phyloP scores from a whole-genome alignment of 2,329 filamentous ascomycete genomes.

The Colletotrichum gigasporum region DNA sequence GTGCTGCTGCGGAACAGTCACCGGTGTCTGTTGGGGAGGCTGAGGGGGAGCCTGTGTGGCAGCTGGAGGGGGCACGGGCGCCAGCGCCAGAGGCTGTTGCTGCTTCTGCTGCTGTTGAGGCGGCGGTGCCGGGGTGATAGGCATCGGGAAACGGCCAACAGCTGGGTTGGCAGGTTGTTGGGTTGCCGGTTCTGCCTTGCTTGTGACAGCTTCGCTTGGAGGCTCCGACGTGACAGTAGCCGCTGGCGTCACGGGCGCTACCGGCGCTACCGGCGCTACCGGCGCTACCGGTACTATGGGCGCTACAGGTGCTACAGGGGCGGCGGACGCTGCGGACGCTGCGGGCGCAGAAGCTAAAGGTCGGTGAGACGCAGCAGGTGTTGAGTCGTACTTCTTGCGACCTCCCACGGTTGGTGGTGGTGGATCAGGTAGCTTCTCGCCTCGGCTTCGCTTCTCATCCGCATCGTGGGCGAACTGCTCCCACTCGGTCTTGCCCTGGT shows the following conservation, averaged over 20 bases:
- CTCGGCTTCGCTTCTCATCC: conserved; percentile 62
- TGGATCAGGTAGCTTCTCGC: conserved; percentile 68
- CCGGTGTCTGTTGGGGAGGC: conserved; percentile 35
- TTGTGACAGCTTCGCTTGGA: conserved; percentile 52
- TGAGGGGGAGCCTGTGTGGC: conserved; percentile 28
- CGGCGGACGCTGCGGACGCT: too few species aligned
- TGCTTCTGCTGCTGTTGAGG: conserved; percentile 39
- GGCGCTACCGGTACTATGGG: conserved; percentile 44
- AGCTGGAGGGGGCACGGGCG: conserved; percentile 16
- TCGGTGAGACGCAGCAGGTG: conserved; percentile 48
- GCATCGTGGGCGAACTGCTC: conserved; percentile 68
- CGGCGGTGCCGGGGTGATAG: conserved; percentile 54
- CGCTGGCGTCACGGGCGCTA: conserved; percentile 31
- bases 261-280: conserved; percentile 47
- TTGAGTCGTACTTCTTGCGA: conserved; percentile 62
- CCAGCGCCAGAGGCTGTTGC: conserved; percentile 30
- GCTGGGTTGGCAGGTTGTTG: conserved; percentile 47
- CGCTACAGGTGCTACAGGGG: conserved; percentile 34
- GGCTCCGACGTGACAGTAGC: conserved; percentile 45
- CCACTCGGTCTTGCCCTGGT: conserved; percentile 67
- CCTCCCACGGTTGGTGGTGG: conserved; percentile 64
- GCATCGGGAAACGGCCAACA: conserved; percentile 54
- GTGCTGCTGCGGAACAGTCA: conserved; percentile 45
- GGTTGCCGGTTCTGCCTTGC: conserved; percentile 54
- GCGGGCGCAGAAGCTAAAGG: conserved; percentile 52